These are phyloP conservation scores for Tricholoma furcatifolium DNA, from an alignment of 768 basidiomycete species.

Conservation along the genomic window DNA sequence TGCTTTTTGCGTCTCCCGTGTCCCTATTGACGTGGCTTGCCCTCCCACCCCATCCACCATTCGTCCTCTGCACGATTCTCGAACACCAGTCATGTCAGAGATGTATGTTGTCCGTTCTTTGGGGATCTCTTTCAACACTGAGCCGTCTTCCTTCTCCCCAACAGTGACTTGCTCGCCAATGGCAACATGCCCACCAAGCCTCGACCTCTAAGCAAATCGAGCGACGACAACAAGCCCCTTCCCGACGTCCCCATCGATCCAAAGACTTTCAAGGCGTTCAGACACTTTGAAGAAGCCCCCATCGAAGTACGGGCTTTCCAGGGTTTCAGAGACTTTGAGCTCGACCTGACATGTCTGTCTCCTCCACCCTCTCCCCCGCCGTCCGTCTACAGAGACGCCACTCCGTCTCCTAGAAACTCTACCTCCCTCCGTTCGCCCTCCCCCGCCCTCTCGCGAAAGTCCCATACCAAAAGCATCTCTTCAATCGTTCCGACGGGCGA, in stretches of 20 bases:
- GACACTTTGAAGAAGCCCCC: slow-evolving; percentile 6
- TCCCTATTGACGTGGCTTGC: slow-evolving; percentile 7
- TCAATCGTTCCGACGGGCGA: slow-evolving; percentile 27
- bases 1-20: slow-evolving; percentile 11
- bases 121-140: neutral
- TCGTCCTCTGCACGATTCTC: slow-evolving; percentile 1
- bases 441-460: slow-evolving; percentile 21
- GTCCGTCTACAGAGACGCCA: slow-evolving; percentile 31
- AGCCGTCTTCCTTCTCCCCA: too few relatives aligned
- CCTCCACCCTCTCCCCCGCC: slow-evolving; percentile 37
- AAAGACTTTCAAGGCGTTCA: slow-evolving; percentile 13
- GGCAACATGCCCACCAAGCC: neutral
- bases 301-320: slow-evolving; percentile 30
- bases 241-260: neutral
- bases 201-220: slow-evolving; percentile 19
- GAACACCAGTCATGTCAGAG: slow-evolving; percentile 10
- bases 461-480: slow-evolving; percentile 25
- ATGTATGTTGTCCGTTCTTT: slow-evolving; percentile 14
- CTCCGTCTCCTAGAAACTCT: slow-evolving; percentile 30
- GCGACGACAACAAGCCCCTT: slow-evolving; percentile 20
- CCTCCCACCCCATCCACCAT: slow-evolving; percentile 8
- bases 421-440: slow-evolving; percentile 36
- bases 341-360: slow-evolving; percentile 46
- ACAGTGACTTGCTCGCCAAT: too few relatives aligned
- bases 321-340: slow-evolving; percentile 44